Base-by-base conservation (phyloP, 2,329 filamentous ascomycete genomes). In the Aspergillus pseudoterreus region DNA sequence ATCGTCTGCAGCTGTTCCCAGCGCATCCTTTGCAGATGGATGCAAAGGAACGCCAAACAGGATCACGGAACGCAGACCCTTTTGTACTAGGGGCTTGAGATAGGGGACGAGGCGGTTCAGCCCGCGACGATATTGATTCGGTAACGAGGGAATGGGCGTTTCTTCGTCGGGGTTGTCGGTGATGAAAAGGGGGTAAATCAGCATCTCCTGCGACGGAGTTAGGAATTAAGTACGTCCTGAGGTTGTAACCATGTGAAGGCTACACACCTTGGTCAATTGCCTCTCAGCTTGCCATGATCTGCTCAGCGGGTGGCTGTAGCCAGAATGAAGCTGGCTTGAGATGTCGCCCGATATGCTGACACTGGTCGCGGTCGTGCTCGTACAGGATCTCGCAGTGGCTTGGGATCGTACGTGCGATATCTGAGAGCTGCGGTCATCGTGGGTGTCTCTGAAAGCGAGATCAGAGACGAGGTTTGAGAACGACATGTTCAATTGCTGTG, bases 151-250 rank as follows among this genome's bases (percentile, higher is more conserved):
- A 51, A 99, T 95, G 14, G 88, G 80, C 12, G 86, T 88, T 76
- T 96, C 89, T 75, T 97, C 92, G 65, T 97, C 90, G 33, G 92
- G 88, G 66, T 89, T 84, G 73, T 99, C 94, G 64, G 94, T 95
- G 59, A 99, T 84, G 77, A 99, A 99, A 60, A 99, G 82, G 11
- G 94, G 94, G 75, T 95, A 97, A 66, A 99, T 96, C 65, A 99
- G 86, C 94, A 97, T 97, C 35, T 92, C 94, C 90, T 96, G 51
- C 8, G 19, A 41, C 39, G 53, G 45, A 44, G 24, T 53, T 27
- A 48, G 17, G 3, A 4, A 10, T 1, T 8, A 30, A 10, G 27
- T 11, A 30, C 27, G 3, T 44, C 19, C 32, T 24, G 10, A 8
- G 19, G 41, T 33, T 15, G 35, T 15, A 38, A 19, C 33, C 17